Evolutionary conservation across 257 asterid genomes (phyloP).

Genomic region (Lycium barbarum): DNA sequence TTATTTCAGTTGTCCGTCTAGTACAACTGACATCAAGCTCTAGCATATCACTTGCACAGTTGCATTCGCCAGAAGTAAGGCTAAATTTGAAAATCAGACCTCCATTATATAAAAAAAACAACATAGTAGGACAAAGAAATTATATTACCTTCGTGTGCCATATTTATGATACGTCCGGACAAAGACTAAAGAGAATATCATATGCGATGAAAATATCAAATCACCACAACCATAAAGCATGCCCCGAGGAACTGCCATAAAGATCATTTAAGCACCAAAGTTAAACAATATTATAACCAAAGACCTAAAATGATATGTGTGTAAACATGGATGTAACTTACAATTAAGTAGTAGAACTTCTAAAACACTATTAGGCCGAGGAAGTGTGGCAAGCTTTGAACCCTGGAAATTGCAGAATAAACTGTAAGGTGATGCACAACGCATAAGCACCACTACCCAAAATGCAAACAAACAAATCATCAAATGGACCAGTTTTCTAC

Average conservation of each 20-base stretch:
- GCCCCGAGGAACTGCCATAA: slow-evolving; percentile 79
- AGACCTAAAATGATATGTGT: not conserved
- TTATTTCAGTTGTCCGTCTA: not conserved
- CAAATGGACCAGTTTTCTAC: slow-evolving; percentile 42
- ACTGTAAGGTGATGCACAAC: not conserved
- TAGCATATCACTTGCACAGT: slow-evolving; percentile 38
- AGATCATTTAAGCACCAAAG: slow-evolving; percentile 28
- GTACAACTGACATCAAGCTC: not conserved
- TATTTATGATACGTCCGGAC: slow-evolving; percentile 87
- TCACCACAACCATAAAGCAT: slow-evolving; percentile 97
- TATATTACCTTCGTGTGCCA: slow-evolving; percentile 62
- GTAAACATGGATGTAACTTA: not conserved
- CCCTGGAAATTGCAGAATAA: slow-evolving; percentile 57
- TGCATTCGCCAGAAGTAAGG: not conserved
- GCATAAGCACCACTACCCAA: not conserved
- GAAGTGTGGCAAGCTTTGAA: slow-evolving; percentile 86
- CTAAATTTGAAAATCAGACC: not conserved
- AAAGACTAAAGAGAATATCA: slow-evolving; percentile 94
- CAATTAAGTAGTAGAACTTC: slow-evolving; percentile 73
- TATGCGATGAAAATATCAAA: slow-evolving; percentile 95
- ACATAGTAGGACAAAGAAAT: not conserved
- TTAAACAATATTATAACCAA: slow-evolving; percentile 14
- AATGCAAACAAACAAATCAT: not conserved
- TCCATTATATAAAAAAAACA: not conserved
- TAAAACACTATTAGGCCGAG: slow-evolving; percentile 72